phyloP scores from a whole-genome alignment of 2,329 filamentous ascomycete genomes.

The Clarireedia sp. region DNA sequence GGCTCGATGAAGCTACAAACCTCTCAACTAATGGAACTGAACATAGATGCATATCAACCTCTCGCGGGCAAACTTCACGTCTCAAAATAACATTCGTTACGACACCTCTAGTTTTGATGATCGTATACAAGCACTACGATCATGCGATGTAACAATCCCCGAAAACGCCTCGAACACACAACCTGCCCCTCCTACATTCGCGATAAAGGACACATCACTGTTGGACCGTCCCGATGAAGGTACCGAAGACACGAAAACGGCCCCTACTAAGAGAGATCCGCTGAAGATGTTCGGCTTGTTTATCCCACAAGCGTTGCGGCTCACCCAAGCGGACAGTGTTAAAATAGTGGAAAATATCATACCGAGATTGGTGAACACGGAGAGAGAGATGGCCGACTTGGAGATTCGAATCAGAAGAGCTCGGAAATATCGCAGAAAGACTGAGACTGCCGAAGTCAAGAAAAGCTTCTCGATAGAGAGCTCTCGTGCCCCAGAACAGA shows the following conservation, averaged over 20 bases:
- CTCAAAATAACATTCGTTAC: conserved; percentile 55
- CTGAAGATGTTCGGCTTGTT: conserved; percentile 48
- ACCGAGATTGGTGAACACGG: conserved; percentile 48
- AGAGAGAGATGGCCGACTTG: conserved; percentile 51
- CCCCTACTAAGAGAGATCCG: conserved; percentile 39
- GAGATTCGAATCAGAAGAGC: conserved; percentile 60
- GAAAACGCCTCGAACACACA: conserved; percentile 8
- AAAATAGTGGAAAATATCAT: conserved; percentile 49
- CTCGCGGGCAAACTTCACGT: conserved; percentile 68
- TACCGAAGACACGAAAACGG: not conserved
- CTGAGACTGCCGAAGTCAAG: not conserved
- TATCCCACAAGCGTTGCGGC: conserved; percentile 38
- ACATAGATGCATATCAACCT: conserved; percentile 32
- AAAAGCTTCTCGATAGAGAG: not conserved
- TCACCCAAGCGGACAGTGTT: conserved; percentile 52
- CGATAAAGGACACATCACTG: not conserved
- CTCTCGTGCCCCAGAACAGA: not conserved
- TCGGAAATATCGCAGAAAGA: conserved; percentile 31
- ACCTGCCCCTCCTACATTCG: conserved; percentile 26
- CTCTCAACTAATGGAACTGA: not conserved
- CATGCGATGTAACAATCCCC: conserved; percentile 32
- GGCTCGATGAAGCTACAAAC: not conserved
- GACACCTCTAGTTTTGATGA: conserved; percentile 66
- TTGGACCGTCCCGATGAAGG: not conserved
- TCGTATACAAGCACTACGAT: conserved; percentile 56